phyloP scores from a whole-genome alignment of 1,284 basidiomycete genomes.

The Cryptococcus amylolentus region DNA sequence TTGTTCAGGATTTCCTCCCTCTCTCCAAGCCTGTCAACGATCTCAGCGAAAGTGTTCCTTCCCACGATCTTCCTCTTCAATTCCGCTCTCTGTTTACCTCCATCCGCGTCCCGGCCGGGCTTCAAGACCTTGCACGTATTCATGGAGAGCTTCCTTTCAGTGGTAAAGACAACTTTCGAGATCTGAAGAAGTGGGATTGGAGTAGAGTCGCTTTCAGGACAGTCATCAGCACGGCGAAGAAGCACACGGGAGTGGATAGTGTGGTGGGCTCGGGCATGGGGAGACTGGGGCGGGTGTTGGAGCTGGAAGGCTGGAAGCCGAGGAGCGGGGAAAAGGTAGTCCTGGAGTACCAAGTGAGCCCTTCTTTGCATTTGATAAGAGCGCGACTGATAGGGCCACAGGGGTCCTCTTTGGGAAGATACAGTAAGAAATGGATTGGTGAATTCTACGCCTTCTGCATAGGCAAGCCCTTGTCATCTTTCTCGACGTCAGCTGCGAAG shows the following conservation, averaged over 20 bases:
- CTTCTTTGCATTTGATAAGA: neutral
- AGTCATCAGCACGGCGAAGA: slow-evolving; percentile 43
- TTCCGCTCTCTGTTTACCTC: slow-evolving; percentile 39
- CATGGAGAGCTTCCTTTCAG: slow-evolving; percentile 32
- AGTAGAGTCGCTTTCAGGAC: slow-evolving; percentile 41
- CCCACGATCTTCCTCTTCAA: slow-evolving; percentile 36
- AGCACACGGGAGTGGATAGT: slow-evolving; percentile 31
- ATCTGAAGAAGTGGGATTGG: slow-evolving; percentile 42
- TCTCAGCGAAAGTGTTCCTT: slow-evolving; percentile 1
- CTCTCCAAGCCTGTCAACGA: slow-evolving; percentile 1
- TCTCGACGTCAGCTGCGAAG: slow-evolving; percentile 23
- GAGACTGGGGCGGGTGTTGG: slow-evolving; percentile 36
- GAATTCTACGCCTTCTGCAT: slow-evolving; percentile 36
- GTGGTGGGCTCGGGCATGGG: slow-evolving; percentile 35
- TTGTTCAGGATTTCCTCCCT: slow-evolving; percentile 48
- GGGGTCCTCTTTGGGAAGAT: slow-evolving; percentile 46
- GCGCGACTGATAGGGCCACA: slow-evolving; percentile 9
- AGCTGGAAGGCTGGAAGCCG: slow-evolving; percentile 39
- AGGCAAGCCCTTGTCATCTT: slow-evolving; percentile 24
- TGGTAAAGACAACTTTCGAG: slow-evolving; percentile 20
- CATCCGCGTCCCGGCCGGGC: slow-evolving; percentile 38
- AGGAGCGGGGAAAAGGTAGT: slow-evolving; percentile 29
- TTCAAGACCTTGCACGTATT: slow-evolving; percentile 23
- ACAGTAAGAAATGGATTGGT: slow-evolving; percentile 41
- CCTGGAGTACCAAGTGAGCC: slow-evolving; percentile 46